These are phyloP conservation scores for Turritis glabra DNA, from an alignment of 345 rosid species.

Conservation along the genomic window DNA sequence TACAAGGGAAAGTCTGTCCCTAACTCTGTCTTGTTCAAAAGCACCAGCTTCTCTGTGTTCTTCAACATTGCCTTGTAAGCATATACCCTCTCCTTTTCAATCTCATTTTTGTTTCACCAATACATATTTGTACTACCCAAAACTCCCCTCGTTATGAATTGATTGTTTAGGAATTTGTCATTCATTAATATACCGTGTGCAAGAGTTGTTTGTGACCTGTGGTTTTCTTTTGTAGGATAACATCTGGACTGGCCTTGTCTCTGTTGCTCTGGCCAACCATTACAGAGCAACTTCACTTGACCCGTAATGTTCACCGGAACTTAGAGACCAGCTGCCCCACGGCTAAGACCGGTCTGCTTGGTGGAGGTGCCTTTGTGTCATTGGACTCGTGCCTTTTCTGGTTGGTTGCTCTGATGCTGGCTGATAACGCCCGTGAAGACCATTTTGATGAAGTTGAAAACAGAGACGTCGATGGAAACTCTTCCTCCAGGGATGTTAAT, in stretches of 20 bases:
- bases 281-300: conserved; percentile 70
- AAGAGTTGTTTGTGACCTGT: neutral
- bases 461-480: conserved; percentile 21
- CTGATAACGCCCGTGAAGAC: conserved; percentile 81
- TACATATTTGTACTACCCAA: too few species aligned
- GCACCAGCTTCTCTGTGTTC: conserved; percentile 59
- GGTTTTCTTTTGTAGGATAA: conserved; percentile 45
- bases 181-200: too few species aligned
- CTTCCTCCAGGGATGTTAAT: conserved; percentile 35
- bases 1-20: conserved; percentile 81
- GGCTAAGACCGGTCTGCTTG: conserved; percentile 81
- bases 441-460: conserved; percentile 60
- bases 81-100: neutral
- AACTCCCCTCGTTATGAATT: too few species aligned
- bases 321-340: conserved; percentile 62
- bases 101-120: neutral
- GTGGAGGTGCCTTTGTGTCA: conserved; percentile 83
- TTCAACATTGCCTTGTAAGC: conserved; percentile 81
- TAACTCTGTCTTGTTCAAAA: conserved; percentile 57
- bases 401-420: conserved; percentile 76
- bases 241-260: conserved; percentile 58
- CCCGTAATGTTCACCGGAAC: conserved; percentile 56
- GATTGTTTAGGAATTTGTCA: too few species aligned
- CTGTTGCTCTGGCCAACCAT: conserved; percentile 77
- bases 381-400: conserved; percentile 79